Evolutionary conservation across 2,329 filamentous ascomycete genomes (phyloP).

Genomic region (Gnomoniopsis sp.): DNA sequence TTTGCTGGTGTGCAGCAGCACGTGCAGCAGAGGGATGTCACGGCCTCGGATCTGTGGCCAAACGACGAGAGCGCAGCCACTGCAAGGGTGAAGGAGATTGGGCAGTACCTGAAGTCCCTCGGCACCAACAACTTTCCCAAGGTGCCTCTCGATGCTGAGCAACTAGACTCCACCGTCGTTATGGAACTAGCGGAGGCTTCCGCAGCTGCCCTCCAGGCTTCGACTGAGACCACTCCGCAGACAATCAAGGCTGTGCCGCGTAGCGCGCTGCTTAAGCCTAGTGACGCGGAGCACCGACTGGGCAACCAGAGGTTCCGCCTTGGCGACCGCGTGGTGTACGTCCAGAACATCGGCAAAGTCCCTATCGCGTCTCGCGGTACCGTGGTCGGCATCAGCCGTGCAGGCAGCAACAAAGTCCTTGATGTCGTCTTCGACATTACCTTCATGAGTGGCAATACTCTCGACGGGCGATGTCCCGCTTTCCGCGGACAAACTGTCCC

Average conservation of each 20-base stretch:
- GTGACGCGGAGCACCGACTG: conserved; percentile 90
- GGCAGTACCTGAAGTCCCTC: conserved; percentile 85
- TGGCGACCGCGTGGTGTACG: conserved; percentile 90
- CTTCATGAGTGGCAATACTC: conserved; percentile 95
- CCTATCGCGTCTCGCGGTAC: conserved; percentile 90
- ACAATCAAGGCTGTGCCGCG: conserved; percentile 72
- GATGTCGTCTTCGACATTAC: conserved; percentile 92
- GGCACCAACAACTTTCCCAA: conserved; percentile 90
- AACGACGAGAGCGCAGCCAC: conserved; percentile 63
- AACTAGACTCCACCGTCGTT: conserved; percentile 89
- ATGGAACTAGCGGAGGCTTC: conserved; percentile 74
- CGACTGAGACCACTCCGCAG: conserved; percentile 22
- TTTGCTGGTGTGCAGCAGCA: conserved; percentile 84
- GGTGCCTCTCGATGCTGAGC: conserved; percentile 94
- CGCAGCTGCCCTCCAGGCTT: conserved; percentile 50
- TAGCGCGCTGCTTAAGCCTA: conserved; percentile 84
- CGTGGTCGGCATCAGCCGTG: conserved; percentile 90
- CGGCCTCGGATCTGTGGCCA: conserved; percentile 83
- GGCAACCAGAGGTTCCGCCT: conserved; percentile 79
- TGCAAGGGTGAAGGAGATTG: conserved; percentile 87
- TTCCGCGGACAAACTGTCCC: conserved; percentile 94
- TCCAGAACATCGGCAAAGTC: conserved; percentile 88
- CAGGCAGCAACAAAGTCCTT: conserved; percentile 74
- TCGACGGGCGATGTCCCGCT: conserved; percentile 84
- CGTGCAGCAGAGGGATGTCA: conserved; percentile 78